Percentiles rank a stretch among this genome's conserved stretches.
Conservation (phyloP, 2,329 filamentous ascomycete species). For the Trichothecium sympodiale region DNA sequence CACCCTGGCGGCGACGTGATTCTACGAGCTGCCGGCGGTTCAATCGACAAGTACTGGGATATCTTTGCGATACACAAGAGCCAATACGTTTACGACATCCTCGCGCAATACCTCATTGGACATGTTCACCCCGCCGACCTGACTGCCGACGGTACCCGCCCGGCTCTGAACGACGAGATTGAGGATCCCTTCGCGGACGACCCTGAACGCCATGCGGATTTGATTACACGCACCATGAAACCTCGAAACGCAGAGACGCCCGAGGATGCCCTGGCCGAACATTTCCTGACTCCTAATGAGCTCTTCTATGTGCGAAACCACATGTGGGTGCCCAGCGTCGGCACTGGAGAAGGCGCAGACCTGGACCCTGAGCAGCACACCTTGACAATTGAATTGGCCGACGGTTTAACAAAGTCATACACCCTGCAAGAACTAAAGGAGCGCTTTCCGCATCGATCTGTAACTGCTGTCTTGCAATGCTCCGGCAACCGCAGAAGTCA, state of each 20-base stretch:
- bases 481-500: slow-evolving; percentile 48
- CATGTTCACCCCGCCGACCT: slow-evolving; percentile 48
- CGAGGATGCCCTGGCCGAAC: slow-evolving; percentile 28
- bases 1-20: slow-evolving; percentile 62
- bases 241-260: slow-evolving; percentile 55
- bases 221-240: slow-evolving; percentile 40
- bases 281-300: slow-evolving; percentile 43
- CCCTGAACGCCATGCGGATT: slow-evolving; percentile 36
- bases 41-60: slow-evolving; percentile 58
- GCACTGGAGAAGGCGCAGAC: slow-evolving; percentile 11
- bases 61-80: slow-evolving; percentile 60
- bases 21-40: slow-evolving; percentile 51
- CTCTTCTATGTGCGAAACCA: slow-evolving; percentile 52
- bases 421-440: slow-evolving; percentile 41
- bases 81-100: slow-evolving; percentile 51
- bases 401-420: slow-evolving; percentile 41
- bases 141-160: slow-evolving; percentile 34
- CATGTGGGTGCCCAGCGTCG: slow-evolving; percentile 48
- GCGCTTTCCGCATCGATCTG: slow-evolving; percentile 36
- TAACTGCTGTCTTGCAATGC: slow-evolving; percentile 48
- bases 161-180: slow-evolving; percentile 29
- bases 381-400: slow-evolving; percentile 43
- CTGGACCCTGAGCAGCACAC: slow-evolving; percentile 26
- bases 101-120: slow-evolving; percentile 54
- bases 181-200: slow-evolving; percentile 50